Conservation (phyloP, 805 yeast genomes). For the Vanderwaltozyma polyspora region DNA sequence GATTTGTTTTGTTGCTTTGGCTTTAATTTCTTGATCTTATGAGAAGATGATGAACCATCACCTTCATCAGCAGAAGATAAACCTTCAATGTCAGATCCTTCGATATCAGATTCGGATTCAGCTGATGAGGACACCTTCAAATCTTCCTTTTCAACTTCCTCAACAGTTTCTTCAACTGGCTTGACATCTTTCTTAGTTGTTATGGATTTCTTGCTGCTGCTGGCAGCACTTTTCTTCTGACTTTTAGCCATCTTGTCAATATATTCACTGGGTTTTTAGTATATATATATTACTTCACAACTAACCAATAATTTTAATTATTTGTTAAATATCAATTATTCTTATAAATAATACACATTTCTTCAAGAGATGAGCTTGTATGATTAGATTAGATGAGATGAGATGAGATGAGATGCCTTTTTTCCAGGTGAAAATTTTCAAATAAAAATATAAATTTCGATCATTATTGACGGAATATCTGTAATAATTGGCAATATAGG, state of each 20-base stretch:
- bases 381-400: conserved; percentile 2
- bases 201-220: not conserved
- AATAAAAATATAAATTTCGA: no score
- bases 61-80: conserved; percentile 25
- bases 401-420: conserved; percentile 9
- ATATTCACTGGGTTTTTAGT: no score
- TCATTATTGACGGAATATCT: no score
- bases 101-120: conserved; percentile 15
- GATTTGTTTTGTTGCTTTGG: conserved; percentile 17
- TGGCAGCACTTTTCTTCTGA: not conserved
- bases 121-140: conserved; percentile 21
- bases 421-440: no score
- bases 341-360: no score
- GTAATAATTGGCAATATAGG: no score
- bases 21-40: conserved; percentile 23
- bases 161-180: conserved; percentile 9
- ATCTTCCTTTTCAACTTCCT: conserved; percentile 9
- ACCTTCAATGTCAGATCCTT: conserved; percentile 22
- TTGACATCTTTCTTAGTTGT: conserved; percentile 13
- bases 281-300: no score
- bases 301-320: no score
- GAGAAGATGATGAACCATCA: conserved; percentile 9
- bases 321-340: no score
- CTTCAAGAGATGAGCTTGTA: no score
- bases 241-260: conserved; percentile 9